Evolutionary conservation across 148 eudicot species (phyloP), one percentile per base, ranked within the genome.

Genomic region (Rhododendron williamsianum): DNA sequence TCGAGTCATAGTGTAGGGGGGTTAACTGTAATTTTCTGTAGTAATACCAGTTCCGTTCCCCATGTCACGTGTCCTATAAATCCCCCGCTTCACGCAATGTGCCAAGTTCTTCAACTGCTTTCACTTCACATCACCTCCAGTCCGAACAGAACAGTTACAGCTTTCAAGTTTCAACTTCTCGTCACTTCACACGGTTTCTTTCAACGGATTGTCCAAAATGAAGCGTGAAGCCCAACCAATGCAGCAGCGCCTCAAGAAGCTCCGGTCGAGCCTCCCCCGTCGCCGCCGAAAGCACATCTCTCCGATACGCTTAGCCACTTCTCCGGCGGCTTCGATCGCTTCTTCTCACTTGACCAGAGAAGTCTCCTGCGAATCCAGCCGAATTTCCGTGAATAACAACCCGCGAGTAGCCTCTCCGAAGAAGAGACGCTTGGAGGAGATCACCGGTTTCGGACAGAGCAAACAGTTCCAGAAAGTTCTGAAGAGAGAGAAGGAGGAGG

Each of bases 211-310:
- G 82, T 58, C 51, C 15, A 86, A n/a, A 73, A 82, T 83, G 84
- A 51, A 82, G 83, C 85, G 9, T 84, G 27, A 54, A 6, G 41
- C 43, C 36, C 69, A 83, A 49, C 30, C 81, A 35, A 65, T 52
- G n/a, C 54, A 74, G 52, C 54, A 74, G 45, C 60, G 81, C 78
- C 80, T 86, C 81, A 92, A 86, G 89, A 92, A 94, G 92, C 90
- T 92, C 80, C 95, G 98, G 8, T 94, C 98, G 85, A 87, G 83
- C 76, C 88, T 94, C 81, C 93, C 92, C 80, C 98, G 95, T 15
- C 93, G 93, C 56, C 87, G 87, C 36, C 94, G 98, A n/a, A 11
- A 80, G 69, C 86, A 86, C 36, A 82, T 91, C 86, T 93, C 97
- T 51, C 93, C 98, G 71, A 82, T 93, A 76, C 56, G 69, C 41